A percentile compares a stretch with the other conserved stretches of the same genome.
These are phyloP conservation scores for Citrus sp. DNA, from an alignment of 345 rosid genomes.

Conservation along the genomic window DNA sequence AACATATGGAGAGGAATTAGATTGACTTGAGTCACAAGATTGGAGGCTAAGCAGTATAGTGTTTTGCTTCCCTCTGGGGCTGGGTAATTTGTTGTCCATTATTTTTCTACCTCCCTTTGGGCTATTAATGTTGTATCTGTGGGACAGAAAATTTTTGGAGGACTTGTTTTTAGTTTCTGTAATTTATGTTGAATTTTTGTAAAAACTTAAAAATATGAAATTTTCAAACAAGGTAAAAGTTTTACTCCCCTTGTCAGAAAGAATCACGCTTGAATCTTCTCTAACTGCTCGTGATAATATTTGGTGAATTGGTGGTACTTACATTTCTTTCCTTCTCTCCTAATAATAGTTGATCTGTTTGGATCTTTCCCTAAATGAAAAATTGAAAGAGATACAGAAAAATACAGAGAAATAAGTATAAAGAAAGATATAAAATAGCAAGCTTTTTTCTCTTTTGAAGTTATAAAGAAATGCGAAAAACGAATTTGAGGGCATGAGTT, in stretches of 20 bases:
- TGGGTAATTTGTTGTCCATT: slow-evolving; percentile 27
- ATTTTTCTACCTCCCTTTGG: slow-evolving; percentile 25
- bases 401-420: too few relatives aligned
- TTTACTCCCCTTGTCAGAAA: background rate
- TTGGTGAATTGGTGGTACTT: background rate
- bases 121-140: slow-evolving; percentile 19
- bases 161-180: slow-evolving; percentile 17
- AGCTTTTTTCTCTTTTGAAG: too few relatives aligned
- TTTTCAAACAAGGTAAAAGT: background rate
- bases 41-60: slow-evolving; percentile 38
- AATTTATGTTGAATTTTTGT: slow-evolving; percentile 19
- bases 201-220: slow-evolving; percentile 17
- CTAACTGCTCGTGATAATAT: too few relatives aligned
- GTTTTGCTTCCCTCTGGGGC: slow-evolving; percentile 28
- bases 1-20: slow-evolving; percentile 18
- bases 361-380: too few relatives aligned
- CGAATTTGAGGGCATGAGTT: background rate
- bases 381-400: background rate
- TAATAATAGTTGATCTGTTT: background rate
- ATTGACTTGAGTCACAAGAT: slow-evolving; percentile 15
- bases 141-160: slow-evolving; percentile 23
- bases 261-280: background rate
- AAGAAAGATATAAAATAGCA: too few relatives aligned
- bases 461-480: too few relatives aligned
- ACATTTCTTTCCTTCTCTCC: background rate